Conservation (phyloP, 202 grass and related monocot species). For the Cymbopogon flexuosus region DNA sequence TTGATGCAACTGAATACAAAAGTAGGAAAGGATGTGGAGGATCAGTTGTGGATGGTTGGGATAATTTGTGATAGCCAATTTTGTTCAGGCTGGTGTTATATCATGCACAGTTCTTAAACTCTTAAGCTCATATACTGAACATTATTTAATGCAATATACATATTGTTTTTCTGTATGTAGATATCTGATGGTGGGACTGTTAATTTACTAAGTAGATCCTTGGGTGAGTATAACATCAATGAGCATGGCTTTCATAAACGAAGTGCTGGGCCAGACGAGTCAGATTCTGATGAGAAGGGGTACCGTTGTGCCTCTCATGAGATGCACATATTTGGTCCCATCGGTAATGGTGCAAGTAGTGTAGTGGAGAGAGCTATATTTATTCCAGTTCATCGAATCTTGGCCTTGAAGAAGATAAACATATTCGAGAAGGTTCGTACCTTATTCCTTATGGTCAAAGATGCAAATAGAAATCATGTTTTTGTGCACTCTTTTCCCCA, state of each 20-base stretch:
- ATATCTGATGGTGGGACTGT: constrained; percentile 75
- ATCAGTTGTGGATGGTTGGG: not conserved
- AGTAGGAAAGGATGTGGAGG: not conserved
- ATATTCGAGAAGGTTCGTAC: constrained; percentile 81
- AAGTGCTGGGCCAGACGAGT: constrained; percentile 42
- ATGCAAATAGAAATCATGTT: not conserved
- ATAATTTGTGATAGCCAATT: not conserved
- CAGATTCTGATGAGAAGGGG: constrained; percentile 57
- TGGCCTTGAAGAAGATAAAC: constrained; percentile 94
- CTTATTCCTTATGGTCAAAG: not conserved
- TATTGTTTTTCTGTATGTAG: constrained; percentile 43
- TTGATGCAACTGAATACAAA: not conserved
- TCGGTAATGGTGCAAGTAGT: constrained; percentile 89
- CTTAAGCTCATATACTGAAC: not conserved
- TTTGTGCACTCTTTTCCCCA: not conserved
- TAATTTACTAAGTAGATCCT: constrained; percentile 87
- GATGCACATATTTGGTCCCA: constrained; percentile 91
- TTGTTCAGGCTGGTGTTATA: not conserved
- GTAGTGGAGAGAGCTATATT: constrained; percentile 85
- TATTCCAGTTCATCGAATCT: constrained; percentile 71
- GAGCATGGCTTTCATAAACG: constrained; percentile 85
- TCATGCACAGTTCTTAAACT: constrained; percentile 5
- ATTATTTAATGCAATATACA: not conserved
- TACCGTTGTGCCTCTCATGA: constrained; percentile 88
- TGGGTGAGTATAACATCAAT: constrained; percentile 94